phyloP scores from a whole-genome alignment of 768 basidiomycete genomes.

The Lanmaoa pseudosensibilis region DNA sequence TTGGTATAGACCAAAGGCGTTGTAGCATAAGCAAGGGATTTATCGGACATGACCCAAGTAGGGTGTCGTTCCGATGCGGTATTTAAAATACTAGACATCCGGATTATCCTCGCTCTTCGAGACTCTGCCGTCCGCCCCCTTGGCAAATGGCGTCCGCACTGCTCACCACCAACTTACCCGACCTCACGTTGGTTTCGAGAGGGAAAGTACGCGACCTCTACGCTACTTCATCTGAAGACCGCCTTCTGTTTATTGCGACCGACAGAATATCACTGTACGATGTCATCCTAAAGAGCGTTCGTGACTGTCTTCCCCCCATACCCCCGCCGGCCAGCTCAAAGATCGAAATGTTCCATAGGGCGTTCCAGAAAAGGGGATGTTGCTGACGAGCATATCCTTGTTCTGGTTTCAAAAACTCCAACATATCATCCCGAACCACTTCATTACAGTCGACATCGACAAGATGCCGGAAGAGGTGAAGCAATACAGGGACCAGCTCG shows the following conservation, averaged over 20 bases:
- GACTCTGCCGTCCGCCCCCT: neutral
- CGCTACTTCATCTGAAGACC: constrained; percentile 61
- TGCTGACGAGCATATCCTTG: constrained; percentile 85
- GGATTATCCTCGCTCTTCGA: neutral
- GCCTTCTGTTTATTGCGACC: constrained; percentile 89
- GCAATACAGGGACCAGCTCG: constrained; percentile 72
- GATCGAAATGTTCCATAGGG: constrained; percentile 51
- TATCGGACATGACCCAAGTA: constrained; percentile 3
- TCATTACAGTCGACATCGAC: constrained; percentile 73
- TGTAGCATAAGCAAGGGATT: constrained; percentile 21
- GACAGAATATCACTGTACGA: constrained; percentile 98
- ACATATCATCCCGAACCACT: constrained; percentile 84
- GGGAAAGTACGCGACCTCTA: constrained; percentile 99
- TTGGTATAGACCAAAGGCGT: constrained; percentile 8
- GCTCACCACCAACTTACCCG: constrained; percentile 56
- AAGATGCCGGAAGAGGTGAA: constrained; percentile 82
- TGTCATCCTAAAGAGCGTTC: constrained; percentile 88
- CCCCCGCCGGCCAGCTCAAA: neutral
- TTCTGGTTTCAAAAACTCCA: constrained; percentile 93
- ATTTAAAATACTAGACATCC: constrained; percentile 3
- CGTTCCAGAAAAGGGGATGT: constrained; percentile 89
- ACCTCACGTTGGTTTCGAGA: constrained; percentile 70
- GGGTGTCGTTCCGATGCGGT: constrained; percentile 17
- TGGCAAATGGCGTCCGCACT: constrained; percentile 39
- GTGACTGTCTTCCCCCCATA: constrained; percentile 31